phyloP scores from a whole-genome alignment of 192 early-diverging fungal genomes.

The Hyaloraphidium curvatum region DNA sequence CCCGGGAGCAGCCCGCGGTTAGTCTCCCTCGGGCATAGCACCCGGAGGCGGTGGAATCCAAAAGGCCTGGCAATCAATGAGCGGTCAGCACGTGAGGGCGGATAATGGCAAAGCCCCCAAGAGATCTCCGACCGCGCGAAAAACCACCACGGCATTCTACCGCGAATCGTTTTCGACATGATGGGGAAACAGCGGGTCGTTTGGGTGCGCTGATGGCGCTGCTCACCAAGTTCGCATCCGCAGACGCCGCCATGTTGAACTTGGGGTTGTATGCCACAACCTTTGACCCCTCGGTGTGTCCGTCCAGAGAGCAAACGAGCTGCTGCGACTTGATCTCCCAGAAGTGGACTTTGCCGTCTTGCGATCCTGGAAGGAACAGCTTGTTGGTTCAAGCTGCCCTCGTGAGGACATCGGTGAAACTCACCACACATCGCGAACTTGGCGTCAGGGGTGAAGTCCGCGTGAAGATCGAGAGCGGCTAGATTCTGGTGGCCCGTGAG shows the following conservation, averaged over 20 bases:
- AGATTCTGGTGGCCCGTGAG: constrained; percentile 15
- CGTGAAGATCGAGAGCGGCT: constrained; percentile 25
- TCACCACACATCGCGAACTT: constrained; percentile 45
- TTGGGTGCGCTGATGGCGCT: too few relatives aligned
- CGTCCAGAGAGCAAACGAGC: constrained; percentile 15
- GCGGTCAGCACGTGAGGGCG: too few relatives aligned
- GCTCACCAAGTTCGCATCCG: constrained; percentile 44
- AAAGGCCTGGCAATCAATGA: too few relatives aligned
- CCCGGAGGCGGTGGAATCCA: too few relatives aligned
- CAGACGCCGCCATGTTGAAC: constrained; percentile 51
- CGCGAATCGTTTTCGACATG: too few relatives aligned
- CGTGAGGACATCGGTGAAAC: constrained; percentile 5
- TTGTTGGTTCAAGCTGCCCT: background rate
- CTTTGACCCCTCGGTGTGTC: constrained; percentile 26
- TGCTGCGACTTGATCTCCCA: constrained; percentile 35
- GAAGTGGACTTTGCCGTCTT: constrained; percentile 38
- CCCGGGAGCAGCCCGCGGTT: too few relatives aligned
- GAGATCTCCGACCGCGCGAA: too few relatives aligned
- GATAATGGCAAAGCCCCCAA: too few relatives aligned
- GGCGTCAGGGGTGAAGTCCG: constrained; percentile 49
- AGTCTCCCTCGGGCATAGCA: too few relatives aligned
- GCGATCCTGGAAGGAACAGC: constrained; percentile 24
- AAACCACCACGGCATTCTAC: too few relatives aligned
- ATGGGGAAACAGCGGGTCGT: too few relatives aligned
- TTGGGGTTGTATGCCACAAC: constrained; percentile 56